phyloP scores from a whole-genome alignment of 805 yeast species.

The Candida khao-thaluensis region DNA sequence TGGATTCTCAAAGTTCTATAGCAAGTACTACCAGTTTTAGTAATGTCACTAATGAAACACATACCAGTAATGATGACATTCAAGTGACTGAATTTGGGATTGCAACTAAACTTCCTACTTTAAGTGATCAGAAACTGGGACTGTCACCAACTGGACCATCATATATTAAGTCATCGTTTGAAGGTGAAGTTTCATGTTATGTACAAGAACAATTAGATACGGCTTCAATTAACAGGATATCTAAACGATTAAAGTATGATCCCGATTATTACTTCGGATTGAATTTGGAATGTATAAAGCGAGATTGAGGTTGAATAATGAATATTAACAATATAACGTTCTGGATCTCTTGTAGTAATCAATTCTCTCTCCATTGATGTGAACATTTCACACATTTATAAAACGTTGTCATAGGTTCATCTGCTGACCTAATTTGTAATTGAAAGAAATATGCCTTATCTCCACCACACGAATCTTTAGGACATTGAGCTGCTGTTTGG shows the following conservation, averaged over 20 bases:
- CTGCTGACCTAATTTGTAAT: slow-evolving; percentile 94
- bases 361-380: slow-evolving; percentile 96
- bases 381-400: slow-evolving; percentile 93
- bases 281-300: slow-evolving; percentile 5
- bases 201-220: slow-evolving; percentile 6
- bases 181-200: slow-evolving; percentile 8
- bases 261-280: slow-evolving; percentile 11
- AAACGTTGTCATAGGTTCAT: slow-evolving; percentile 99
- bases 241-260: slow-evolving; percentile 3
- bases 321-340: too few relatives aligned
- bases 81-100: slow-evolving; percentile 4
- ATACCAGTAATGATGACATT: background rate
- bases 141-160: too few relatives aligned
- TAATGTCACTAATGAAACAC: background rate
- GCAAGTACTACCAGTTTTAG: background rate
- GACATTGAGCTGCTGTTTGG: slow-evolving; percentile 92
- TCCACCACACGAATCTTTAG: slow-evolving; percentile 79
- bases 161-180: slow-evolving; percentile 8
- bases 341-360: too few relatives aligned
- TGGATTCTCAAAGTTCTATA: background rate
- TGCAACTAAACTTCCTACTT: slow-evolving; percentile 9
- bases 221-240: slow-evolving; percentile 9
- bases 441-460: slow-evolving; percentile 96
- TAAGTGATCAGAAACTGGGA: slow-evolving; percentile 2
- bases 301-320: too few relatives aligned